A percentile compares a stretch with the other conserved stretches of the same genome.
These are phyloP conservation scores for Leptoxyphium fumago DNA, from an alignment of 2,329 filamentous ascomycete species.

Conservation along the genomic window DNA sequence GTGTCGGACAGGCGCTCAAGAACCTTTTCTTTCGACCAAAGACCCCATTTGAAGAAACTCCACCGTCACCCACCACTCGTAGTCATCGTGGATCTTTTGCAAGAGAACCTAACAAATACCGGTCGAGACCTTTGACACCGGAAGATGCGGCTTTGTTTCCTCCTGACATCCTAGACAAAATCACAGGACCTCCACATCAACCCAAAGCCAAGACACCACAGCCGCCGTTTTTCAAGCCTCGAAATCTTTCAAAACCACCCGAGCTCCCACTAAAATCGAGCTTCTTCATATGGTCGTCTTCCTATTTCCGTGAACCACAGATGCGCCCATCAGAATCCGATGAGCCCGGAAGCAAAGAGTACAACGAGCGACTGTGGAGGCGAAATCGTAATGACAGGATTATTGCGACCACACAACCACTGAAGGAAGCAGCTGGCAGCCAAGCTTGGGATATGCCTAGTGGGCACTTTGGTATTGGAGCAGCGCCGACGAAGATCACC, in stretches of 20 bases:
- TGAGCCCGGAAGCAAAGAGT: conserved; percentile 89
- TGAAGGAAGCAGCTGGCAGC: conserved; percentile 74
- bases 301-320: conserved; percentile 93
- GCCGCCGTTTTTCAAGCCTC: conserved; percentile 58
- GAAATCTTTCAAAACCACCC: conserved; percentile 44
- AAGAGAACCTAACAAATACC: conserved; percentile 13
- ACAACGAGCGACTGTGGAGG: conserved; percentile 88
- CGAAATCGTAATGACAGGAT: conserved; percentile 86
- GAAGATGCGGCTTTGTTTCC: conserved; percentile 32
- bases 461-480: conserved; percentile 74
- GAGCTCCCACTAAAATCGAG: conserved; percentile 63
- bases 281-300: conserved; percentile 90
- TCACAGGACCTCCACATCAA: conserved; percentile 38
- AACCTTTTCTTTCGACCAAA: conserved; percentile 36
- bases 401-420: conserved; percentile 78
- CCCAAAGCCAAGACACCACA: conserved; percentile 61
- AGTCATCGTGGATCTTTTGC: conserved; percentile 11
- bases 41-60: conserved; percentile 8
- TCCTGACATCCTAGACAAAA: conserved; percentile 56
- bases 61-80: conserved; percentile 13
- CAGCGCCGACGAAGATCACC: conserved; percentile 81
- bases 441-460: conserved; percentile 76
- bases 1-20: conserved; percentile 49
- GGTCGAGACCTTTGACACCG: conserved; percentile 28
- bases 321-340: conserved; percentile 95